These are phyloP conservation scores for Macrolepiota albuminosa DNA, from an alignment of 768 basidiomycete genomes.

Conservation along the genomic window DNA sequence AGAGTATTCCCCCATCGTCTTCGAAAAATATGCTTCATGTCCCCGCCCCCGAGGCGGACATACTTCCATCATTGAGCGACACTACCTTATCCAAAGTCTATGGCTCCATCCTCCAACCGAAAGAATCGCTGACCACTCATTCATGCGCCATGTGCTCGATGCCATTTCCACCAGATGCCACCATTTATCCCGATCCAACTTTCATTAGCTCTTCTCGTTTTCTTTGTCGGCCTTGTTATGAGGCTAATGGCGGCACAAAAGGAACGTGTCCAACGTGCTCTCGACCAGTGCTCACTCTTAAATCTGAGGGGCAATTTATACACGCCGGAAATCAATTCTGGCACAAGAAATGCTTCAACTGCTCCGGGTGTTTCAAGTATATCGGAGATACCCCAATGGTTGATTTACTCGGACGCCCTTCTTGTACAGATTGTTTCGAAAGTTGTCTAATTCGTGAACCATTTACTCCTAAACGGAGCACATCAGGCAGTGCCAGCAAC, in stretches of 20 bases:
- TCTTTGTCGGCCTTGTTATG: constrained; percentile 73
- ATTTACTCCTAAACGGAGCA: constrained; percentile 39
- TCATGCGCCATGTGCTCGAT: constrained; percentile 62
- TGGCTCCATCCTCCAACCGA: constrained; percentile 78
- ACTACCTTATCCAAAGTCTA: constrained; percentile 77
- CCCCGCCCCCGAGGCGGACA: constrained; percentile 51
- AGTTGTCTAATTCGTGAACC: constrained; percentile 57
- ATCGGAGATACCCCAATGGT: constrained; percentile 76
- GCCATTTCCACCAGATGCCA: constrained; percentile 74
- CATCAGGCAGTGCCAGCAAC: constrained; percentile 20
- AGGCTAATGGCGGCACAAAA: constrained; percentile 67
- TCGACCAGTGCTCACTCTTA: constrained; percentile 69
- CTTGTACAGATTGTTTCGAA: constrained; percentile 79
- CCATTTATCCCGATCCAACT: constrained; percentile 76
- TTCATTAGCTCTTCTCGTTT: constrained; percentile 44
- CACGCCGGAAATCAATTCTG: constrained; percentile 67
- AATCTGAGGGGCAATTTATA: constrained; percentile 74
- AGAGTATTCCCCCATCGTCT: constrained; percentile 43
- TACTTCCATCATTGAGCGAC: constrained; percentile 52
- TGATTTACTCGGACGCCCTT: constrained; percentile 77
- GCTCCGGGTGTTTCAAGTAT: constrained; percentile 65
- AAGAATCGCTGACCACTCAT: constrained; percentile 65
- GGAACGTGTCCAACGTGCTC: constrained; percentile 66
- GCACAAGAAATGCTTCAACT: constrained; percentile 81
- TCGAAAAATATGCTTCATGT: constrained; percentile 49